Percentiles rank a stretch among this genome's conserved stretches.
Conservation (phyloP, 1,284 basidiomycete genomes). For the Austroboletus sp. region DNA sequence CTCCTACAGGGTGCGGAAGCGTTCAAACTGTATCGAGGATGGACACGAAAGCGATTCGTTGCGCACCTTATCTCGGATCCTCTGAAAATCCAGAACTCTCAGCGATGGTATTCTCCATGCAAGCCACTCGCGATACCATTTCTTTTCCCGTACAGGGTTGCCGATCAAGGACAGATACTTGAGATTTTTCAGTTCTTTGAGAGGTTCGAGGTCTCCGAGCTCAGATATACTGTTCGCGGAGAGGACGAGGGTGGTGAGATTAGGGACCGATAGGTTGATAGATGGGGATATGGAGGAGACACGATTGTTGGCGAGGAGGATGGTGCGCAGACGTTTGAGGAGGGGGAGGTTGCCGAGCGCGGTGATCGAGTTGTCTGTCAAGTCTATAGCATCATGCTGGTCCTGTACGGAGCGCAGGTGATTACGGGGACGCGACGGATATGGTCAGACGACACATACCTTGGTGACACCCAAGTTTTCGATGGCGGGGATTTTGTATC, state of each 20-base stretch:
- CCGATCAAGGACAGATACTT: conserved; percentile 80
- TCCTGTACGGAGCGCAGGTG: conserved; percentile 45
- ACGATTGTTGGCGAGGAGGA: conserved; percentile 84
- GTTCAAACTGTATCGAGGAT: conserved; percentile 24
- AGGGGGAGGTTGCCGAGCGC: conserved; percentile 83
- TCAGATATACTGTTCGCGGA: conserved; percentile 72
- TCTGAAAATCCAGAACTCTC: conserved; percentile 92
- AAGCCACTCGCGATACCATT: conserved; percentile 96
- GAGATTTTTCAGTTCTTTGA: conserved; percentile 73
- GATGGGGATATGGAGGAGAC: conserved; percentile 77
- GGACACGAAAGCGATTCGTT: conserved; percentile 26
- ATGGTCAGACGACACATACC: conserved; percentile 41
- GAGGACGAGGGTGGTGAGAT: conserved; percentile 73
- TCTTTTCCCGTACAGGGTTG: conserved; percentile 88
- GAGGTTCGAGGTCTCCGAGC: conserved; percentile 78
- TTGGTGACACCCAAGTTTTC: conserved; percentile 98
- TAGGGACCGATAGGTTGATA: conserved; percentile 76
- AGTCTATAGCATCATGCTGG: conserved; percentile 90
- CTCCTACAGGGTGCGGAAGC: conserved; percentile 48
- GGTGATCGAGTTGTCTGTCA: conserved; percentile 92
- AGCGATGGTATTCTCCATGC: conserved; percentile 76
- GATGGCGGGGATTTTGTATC: conserved; percentile 94
- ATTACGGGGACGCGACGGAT: conserved; percentile 5
- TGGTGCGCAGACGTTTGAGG: conserved; percentile 69
- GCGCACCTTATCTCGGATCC: conserved; percentile 90